phyloP scores from a whole-genome alignment of 202 grass and related monocot species.

The Dendrocalamus latiflorus region DNA sequence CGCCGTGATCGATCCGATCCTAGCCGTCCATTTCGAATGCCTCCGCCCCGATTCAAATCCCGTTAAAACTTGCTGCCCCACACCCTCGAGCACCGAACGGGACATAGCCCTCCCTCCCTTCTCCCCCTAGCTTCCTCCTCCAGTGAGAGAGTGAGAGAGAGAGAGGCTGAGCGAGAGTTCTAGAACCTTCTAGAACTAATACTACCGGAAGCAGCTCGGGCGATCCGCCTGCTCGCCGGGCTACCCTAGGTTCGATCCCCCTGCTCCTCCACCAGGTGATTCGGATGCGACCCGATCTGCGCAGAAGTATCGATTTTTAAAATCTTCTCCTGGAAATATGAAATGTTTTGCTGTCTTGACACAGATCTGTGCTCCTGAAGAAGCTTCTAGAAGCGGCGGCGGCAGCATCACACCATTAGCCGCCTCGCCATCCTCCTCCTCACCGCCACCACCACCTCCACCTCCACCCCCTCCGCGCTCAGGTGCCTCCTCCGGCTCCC shows the following conservation, averaged over 20 bases:
- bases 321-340: background rate
- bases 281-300: background rate
- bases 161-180: background rate
- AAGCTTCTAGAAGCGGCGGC: background rate
- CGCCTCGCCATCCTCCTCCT: slow-evolving; percentile 35
- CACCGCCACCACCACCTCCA: slow-evolving; percentile 39
- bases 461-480: slow-evolving; percentile 4
- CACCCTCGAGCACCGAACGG: too few relatives aligned
- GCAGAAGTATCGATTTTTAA: background rate
- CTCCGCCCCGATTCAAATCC: slow-evolving; percentile 29
- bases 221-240: background rate
- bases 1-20: slow-evolving; percentile 9
- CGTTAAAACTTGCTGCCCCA: background rate
- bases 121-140: too few relatives aligned
- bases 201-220: background rate
- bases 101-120: too few relatives aligned
- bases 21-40: slow-evolving; percentile 38
- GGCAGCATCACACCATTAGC: slow-evolving; percentile 27
- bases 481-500: background rate
- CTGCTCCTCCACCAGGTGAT: background rate
- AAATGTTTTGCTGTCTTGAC: background rate
- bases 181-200: slow-evolving; percentile 26
- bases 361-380: slow-evolving; percentile 1
- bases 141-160: background rate
- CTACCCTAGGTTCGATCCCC: background rate